Base-by-base conservation (phyloP, 2,329 filamentous ascomycete genomes). In the Sclerotinia glacialis region DNA sequence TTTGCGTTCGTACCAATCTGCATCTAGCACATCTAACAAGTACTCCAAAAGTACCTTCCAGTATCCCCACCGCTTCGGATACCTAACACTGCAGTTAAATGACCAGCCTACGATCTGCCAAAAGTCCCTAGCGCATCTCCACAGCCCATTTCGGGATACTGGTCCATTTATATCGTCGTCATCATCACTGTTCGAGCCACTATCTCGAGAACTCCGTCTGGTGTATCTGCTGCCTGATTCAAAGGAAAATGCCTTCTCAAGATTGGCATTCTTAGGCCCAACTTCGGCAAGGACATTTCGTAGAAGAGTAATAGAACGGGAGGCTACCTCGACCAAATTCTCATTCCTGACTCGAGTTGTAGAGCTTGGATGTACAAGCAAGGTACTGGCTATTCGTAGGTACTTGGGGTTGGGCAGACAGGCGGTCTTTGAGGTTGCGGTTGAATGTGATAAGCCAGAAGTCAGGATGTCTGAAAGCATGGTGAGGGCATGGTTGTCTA, bases 101-200 rank as follows among this genome's bases (percentile, higher is more conserved):
- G 91, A 90, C 95, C 95, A 98, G 4, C 94, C 95, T 0, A 95
- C 84, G 0, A 91, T 85, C 52, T 88, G 85, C 92, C 95, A 99
- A 73, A 98, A 96, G 75, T 96, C 92, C 68, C 91, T 87, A 0
- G 89, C 91, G n/a, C 86, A 84, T 21, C 80, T 80, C 86, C 91
- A 97, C 1, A 97, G 89, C 53, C 86, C 83, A 18, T 83, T 80
- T 61, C 85, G 84, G 1, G 89, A 88, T 67, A 92, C 81, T 12
- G 83, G 81, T 8, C 85, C 82, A 52, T 82, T 80, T 46, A 93
- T 78, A 12, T 80, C 78, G 44, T 52, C 78, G 42, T 52, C 64
- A n/a, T 53, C 55, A 85, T 83, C 14, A 78, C 78, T 1, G 50
- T 83, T 79, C 1, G 74, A 77, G 49, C 81, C 78, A 21, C 79